Conservation (phyloP, 2,329 filamentous ascomycete species). For the Geosmithia morbida region DNA sequence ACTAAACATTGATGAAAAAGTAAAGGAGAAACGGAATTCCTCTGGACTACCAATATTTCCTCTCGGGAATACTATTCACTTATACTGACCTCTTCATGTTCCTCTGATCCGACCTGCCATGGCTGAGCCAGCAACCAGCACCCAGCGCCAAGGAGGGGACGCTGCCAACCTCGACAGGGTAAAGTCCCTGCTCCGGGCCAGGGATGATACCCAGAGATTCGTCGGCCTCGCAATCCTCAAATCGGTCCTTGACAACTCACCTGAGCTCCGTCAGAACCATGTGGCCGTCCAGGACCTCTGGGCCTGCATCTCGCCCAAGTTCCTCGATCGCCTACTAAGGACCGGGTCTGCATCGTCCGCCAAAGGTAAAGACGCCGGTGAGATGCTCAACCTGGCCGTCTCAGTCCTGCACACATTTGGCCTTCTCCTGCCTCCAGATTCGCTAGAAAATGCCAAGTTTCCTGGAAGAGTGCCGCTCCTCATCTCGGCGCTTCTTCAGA, state of each 20-base stretch:
- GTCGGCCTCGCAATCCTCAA: constrained; percentile 53
- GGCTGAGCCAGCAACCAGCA: neutral
- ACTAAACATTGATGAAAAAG: too few species aligned
- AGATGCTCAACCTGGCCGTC: constrained; percentile 50
- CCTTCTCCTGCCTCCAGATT: constrained; percentile 35
- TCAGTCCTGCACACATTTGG: constrained; percentile 49
- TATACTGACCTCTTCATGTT: neutral
- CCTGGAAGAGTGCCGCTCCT: constrained; percentile 37
- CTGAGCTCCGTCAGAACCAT: constrained; percentile 32
- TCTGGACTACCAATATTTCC: too few species aligned
- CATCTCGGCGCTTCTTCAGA: constrained; percentile 35
- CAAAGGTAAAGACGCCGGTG: constrained; percentile 28
- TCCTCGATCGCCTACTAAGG: constrained; percentile 47
- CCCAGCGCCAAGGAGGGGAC: neutral
- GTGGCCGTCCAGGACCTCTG: constrained; percentile 34
- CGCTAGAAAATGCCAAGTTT: constrained; percentile 28
- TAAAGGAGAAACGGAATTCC: too few species aligned
- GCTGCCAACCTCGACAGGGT: constrained; percentile 27
- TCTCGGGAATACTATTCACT: too few species aligned
- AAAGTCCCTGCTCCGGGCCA: constrained; percentile 37
- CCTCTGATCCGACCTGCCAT: neutral
- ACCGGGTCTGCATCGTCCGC: constrained; percentile 27
- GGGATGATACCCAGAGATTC: constrained; percentile 54
- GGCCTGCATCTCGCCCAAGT: constrained; percentile 45
- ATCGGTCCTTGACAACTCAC: constrained; percentile 47